Base-by-base conservation (phyloP, 495 filamentous ascomycete species). In the Barbatosphaeria neglecta region DNA sequence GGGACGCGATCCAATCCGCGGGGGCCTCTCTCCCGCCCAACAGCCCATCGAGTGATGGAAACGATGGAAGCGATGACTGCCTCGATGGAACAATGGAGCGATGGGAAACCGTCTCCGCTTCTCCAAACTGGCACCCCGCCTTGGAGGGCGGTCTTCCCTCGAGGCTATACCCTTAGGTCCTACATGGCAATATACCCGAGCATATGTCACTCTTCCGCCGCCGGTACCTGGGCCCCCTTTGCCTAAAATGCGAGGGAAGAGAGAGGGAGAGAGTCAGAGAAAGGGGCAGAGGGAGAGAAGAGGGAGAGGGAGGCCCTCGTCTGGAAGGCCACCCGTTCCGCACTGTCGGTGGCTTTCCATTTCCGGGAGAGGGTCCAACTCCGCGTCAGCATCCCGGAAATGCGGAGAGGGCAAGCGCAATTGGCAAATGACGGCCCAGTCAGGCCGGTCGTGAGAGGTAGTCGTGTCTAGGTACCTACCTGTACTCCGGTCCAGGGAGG, bases 321-420 rank as follows among this genome's bases (percentile, higher is more conserved):
- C 39, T 41, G 15, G 39, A 22, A 24, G 22, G 8, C 39, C 39
- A 23, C 39, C 39, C 19, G 39, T 41, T 41, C 39, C 39, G 22
- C 22, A 19, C 39, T 41, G 22, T 41, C 39, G 39, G 39, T 41
- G 39, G 39, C 39, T n/a, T 23, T 24, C 39, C 39, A 41, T 41
- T 41, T 24, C 20, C 39, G 13, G 22, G 39, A 22, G 16, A 23
- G 39, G n/a, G 39, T 23, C 20, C 22, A 41, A 22, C 39, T 41
- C 39, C 39, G 39, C 39, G 24, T 41, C 39, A 24, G 16, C 4
- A 41, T 41, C 39, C 39, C 39, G 39, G 39, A 41, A 41, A 41
- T 41, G 39, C 39, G 39, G 39, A 41, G 39, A 41, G 20, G 10
- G 4, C 7, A 23, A 13, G n/a, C n/a, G n/a, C n/a, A n/a, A n/a